Evolutionary conservation across 2,329 filamentous ascomycete genomes (phyloP), one percentile per base, ranked within the genome.

Genomic region (Magnaporthiopsis rhizophila): DNA sequence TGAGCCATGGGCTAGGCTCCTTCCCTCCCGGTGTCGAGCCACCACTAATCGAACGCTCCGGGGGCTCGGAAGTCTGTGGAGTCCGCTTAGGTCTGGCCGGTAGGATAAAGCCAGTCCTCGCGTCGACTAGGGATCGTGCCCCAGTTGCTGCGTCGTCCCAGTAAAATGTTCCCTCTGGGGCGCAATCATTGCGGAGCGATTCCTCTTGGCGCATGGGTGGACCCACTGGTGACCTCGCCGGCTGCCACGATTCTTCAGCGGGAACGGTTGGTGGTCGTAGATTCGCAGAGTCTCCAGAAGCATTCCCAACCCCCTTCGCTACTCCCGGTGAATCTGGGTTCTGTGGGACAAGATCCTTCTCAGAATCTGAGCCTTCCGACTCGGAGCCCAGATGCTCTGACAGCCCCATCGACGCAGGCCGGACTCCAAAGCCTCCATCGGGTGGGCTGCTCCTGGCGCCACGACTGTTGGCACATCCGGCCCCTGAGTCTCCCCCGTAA

Each of bases 111-210:
- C 86, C 87, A 12, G 85, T 89, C 26, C 82, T 79, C 7, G 78
- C 70, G 67, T 88, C 83, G n/a, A 89, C 72, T 2, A 77, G 64
- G 59, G 79, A 80, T 1, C 68, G 76, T 65, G 81, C 75, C 67
- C 81, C 82, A 0, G 85, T 89, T 11, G 75, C 69, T 0, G 88
- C 87, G 68, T 92, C 84, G 1, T 77, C 78, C 89, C 89, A 92
- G 21, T 74, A 65, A 0, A 85, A 71, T 0, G 75, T 72, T 9
- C 30, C 32, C 28, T 63, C 24, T 21, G 53, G 53, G 15, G 45
- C 45, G 3, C 45, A 9, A 3, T 53, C 45, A 9, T 21, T 11
- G 15, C 2, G 18, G 21, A 13, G 8, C 7, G 21, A 11, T 24
- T n/a, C 9, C 9, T 24, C 45, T 21, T 53, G 7, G 2, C 45